Percentiles rank a stretch among this genome's conserved stretches.
These are phyloP conservation scores for Fusarium duplospermum DNA, from an alignment of 2,329 filamentous ascomycete species.

Conservation along the genomic window DNA sequence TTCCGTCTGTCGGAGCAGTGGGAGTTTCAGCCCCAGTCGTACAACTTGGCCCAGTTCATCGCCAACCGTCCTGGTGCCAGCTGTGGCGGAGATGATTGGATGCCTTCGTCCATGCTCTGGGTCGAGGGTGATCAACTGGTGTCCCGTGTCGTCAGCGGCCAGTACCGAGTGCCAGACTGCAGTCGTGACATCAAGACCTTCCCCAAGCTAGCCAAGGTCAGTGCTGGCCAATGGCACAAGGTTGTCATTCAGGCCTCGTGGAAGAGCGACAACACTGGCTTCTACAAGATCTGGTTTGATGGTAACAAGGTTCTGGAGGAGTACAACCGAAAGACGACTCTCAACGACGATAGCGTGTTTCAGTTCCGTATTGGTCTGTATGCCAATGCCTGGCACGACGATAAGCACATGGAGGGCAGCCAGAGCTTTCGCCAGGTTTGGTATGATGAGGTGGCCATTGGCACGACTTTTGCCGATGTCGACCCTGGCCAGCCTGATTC, in stretches of 20 bases:
- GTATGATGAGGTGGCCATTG: conserved; percentile 61
- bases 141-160: conserved; percentile 51
- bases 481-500: conserved; percentile 21
- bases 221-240: conserved; percentile 58
- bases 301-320: conserved; percentile 56
- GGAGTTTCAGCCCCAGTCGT: conserved; percentile 59
- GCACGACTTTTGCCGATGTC: conserved; percentile 49
- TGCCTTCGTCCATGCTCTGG: conserved; percentile 63
- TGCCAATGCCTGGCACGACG: conserved; percentile 62
- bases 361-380: conserved; percentile 62
- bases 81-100: conserved; percentile 58
- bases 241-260: conserved; percentile 59
- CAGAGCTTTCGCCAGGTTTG: conserved; percentile 60
- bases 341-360: conserved; percentile 56
- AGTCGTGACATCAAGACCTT: conserved; percentile 32
- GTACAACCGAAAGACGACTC: conserved; percentile 55
- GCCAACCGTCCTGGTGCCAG: conserved; percentile 57
- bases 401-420: conserved; percentile 52
- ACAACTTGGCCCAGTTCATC: conserved; percentile 64
- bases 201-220: conserved; percentile 52
- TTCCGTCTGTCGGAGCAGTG: conserved; percentile 61
- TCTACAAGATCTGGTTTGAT: conserved; percentile 60
- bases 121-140: conserved; percentile 56
- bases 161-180: conserved; percentile 44
- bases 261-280: conserved; percentile 57